Evolutionary conservation across 1,139 yeast genomes (phyloP).

Genomic region (Entelexis sorbosivorans): DNA sequence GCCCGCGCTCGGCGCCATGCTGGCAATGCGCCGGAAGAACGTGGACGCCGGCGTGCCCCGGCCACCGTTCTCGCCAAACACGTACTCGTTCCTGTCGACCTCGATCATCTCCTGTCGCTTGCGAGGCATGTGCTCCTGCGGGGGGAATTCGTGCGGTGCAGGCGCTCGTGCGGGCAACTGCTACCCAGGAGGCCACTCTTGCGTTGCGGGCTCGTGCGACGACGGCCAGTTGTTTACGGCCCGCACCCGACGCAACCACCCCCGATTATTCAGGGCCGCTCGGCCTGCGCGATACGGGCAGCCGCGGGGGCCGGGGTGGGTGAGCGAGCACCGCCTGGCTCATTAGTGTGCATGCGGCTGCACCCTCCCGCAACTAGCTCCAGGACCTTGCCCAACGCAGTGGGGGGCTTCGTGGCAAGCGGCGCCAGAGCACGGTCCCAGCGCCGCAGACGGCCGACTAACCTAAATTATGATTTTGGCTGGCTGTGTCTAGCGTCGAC

Average conservation of each 20-base stretch:
- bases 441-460: no score
- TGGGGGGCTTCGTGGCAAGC: neutral
- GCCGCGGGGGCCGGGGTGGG: no score
- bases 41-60: slow-evolving; percentile 52
- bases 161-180: neutral
- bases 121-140: neutral
- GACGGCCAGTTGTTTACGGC: neutral
- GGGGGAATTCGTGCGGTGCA: neutral
- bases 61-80: slow-evolving; percentile 60
- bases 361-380: neutral
- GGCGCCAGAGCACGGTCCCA: no score
- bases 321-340: no score
- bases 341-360: neutral
- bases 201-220: neutral
- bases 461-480: no score
- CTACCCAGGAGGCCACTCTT: neutral
- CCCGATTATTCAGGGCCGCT: neutral
- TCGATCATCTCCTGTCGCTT: slow-evolving; percentile 22
- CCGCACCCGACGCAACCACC: neutral
- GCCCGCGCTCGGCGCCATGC: slow-evolving; percentile 13
- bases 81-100: slow-evolving; percentile 43
- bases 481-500: no score
- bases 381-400: neutral
- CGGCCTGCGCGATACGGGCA: neutral
- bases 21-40: slow-evolving; percentile 33